Conservation (phyloP, 164 flowering plant species). For the Taxillus chinensis region DNA sequence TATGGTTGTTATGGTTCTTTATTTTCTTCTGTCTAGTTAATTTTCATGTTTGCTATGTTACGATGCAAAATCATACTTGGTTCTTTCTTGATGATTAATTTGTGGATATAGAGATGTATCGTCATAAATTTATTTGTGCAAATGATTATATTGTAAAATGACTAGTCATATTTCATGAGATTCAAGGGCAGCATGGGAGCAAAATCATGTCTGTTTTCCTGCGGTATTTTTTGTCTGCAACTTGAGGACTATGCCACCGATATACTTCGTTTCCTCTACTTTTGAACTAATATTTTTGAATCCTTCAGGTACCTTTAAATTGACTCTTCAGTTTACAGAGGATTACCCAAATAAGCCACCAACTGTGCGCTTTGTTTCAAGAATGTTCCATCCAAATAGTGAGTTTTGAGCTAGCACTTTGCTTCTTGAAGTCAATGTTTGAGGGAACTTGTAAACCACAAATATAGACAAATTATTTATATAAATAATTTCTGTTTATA, state of each 20-base stretch:
- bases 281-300: conserved; percentile 8
- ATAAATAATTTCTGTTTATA: too few relatives aligned
- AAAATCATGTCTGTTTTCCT: neutral
- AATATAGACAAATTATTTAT: too few relatives aligned
- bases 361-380: conserved; percentile 40
- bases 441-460: too few relatives aligned
- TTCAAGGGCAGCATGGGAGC: neutral
- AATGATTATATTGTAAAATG: too few relatives aligned
- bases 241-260: neutral
- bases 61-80: too few relatives aligned
- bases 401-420: conserved; percentile 17
- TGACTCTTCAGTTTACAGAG: conserved; percentile 44
- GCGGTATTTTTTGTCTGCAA: neutral
- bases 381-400: conserved; percentile 56
- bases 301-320: conserved; percentile 44
- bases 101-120: too few relatives aligned
- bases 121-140: too few relatives aligned
- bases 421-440: too few relatives aligned
- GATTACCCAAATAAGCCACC: conserved; percentile 56
- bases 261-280: neutral
- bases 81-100: too few relatives aligned
- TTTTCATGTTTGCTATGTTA: too few relatives aligned
- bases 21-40: too few relatives aligned
- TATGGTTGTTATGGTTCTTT: too few relatives aligned
- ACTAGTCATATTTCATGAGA: neutral